Evolutionary conservation across 2,329 filamentous ascomycete species (phyloP), one percentile per base, ranked within the genome.

Genomic region (Berkeleyomyces rouxiae): DNA sequence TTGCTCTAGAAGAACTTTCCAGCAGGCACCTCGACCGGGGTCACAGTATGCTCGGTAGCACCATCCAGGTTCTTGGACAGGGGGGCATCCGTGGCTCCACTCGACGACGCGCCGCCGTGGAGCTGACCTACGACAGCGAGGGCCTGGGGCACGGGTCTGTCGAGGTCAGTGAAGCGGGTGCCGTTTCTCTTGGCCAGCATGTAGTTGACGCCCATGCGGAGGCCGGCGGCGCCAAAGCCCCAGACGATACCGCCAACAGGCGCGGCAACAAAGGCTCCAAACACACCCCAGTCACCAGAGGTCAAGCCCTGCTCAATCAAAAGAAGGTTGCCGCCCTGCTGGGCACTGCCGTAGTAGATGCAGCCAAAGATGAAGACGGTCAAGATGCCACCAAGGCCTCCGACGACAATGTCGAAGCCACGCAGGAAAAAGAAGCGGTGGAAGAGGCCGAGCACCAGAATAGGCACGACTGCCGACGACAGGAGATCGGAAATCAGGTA

Each of bases 401-500:
- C 88, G 39, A 86, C 79, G 13, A 93, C 82, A 37, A 92, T 87
- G 72, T 93, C 88, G 68, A 89, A 87, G 13, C 88, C 88, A 51
- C 84, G 82, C 84, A 87, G 89, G 77, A 82, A 90, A 74, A 87
- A 88, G 71, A 87, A 86, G 69, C 74, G 74, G 59, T 88, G 81
- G 42, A 76, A 79, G 6, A 93, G 75, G 0, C 88, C 88, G n/a
- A 93, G 73, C 58, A 88, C 75, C 4, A 93, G 76, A 9, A 88
- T 84, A 0, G 88, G 88, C 61, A 93, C 86, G 58, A 84, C 82
- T 13, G 86, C 82, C 1, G 88, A 86, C 13, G 87, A 89, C 64
- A 93, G 81, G 6, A 93, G 79, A 70, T 92, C 88, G 53, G 85
- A 87, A 70, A 92, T 89, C 66, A 92, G 79, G 75, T 88, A 92